phyloP scores from a whole-genome alignment of 306 rosid species.

The Gastrolobium bilobum region DNA sequence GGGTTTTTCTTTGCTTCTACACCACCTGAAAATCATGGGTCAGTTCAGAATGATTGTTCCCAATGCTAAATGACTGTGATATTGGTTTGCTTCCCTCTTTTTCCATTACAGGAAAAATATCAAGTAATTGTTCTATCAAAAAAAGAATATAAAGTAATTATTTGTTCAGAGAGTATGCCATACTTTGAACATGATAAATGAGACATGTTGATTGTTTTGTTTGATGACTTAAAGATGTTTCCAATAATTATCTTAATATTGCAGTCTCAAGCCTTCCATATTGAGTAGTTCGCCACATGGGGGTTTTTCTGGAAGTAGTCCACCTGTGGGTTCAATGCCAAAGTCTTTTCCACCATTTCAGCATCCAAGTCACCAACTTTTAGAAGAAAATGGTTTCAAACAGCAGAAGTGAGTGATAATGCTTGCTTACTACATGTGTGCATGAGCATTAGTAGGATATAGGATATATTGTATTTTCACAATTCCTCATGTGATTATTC shows the following conservation, averaged over 20 bases:
- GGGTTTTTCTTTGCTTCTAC: conserved; percentile 97
- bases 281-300: conserved; percentile 93
- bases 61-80: conserved; percentile 43
- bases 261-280: conserved; percentile 80
- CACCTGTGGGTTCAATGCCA: conserved; percentile 98
- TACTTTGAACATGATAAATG: conserved; percentile 32
- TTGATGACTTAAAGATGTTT: conserved; percentile 45
- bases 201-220: conserved; percentile 25
- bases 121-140: conserved; percentile 32
- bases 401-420: conserved; percentile 85
- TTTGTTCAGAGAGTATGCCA: conserved; percentile 35
- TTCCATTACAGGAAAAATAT: conserved; percentile 19
- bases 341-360: conserved; percentile 94
- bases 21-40: conserved; percentile 92
- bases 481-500: conserved; percentile 49
- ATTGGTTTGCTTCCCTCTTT: conserved; percentile 21
- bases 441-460: not conserved
- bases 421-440: conserved; percentile 32
- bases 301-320: conserved; percentile 73
- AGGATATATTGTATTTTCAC: conserved; percentile 37
- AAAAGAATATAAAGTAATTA: conserved; percentile 35
- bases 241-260: conserved; percentile 48
- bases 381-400: conserved; percentile 95
- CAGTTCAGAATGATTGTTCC: conserved; percentile 59
- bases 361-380: conserved; percentile 99